Evolutionary conservation across 495 filamentous ascomycete species (phyloP), one percentile per base, ranked within the genome.

Genomic region (Emericellopsis terricola): DNA sequence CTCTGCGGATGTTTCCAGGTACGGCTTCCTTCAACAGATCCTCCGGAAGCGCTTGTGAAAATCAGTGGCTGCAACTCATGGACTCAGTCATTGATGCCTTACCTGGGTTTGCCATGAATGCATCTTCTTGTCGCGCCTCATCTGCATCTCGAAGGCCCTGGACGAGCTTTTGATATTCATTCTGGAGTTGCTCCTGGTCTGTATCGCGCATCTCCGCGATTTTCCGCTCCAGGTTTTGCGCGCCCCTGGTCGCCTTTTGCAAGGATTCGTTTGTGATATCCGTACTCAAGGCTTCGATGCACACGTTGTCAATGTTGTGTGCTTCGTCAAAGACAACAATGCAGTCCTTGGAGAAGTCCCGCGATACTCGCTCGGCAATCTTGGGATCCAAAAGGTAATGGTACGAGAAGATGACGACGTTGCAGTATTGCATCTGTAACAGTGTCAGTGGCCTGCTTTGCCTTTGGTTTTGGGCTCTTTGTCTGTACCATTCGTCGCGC

Each of bases 271-370:
- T 83, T 0, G 84, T 94, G 19, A 99, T 64, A 51, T 99, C 89
- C 18, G 93, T 93, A 46, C 87, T 94, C 15, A 94, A 64, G 9
- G 89, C 92, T 45, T 99, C 89, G 40, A 99, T 99, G 51, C 91
- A 96, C 33, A 99, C 89, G 52, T 99, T 99, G 64, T 99, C 89
- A 45, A 99, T 99, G 41, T 99, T 99, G 55, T 99, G 89, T 14
- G 89, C 89, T 46, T 99, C 89, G 48, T 99, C 89, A 43, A 99
- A 99, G 10, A 99, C 91, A 11, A 99, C 81, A 18, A 99, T 99
- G 49, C 85, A 93, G 50, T 99, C 89, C 40, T 94, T 96, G 4
- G 89, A 94, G 4, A 99, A 67, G 45, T 99, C 87, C 51, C 80
- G 83, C 1, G 91, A 96, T 2, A 99, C 89, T 33, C 89, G 67